phyloP scores from a whole-genome alignment of 441 rosid genomes.

The Mallotus repandus region DNA sequence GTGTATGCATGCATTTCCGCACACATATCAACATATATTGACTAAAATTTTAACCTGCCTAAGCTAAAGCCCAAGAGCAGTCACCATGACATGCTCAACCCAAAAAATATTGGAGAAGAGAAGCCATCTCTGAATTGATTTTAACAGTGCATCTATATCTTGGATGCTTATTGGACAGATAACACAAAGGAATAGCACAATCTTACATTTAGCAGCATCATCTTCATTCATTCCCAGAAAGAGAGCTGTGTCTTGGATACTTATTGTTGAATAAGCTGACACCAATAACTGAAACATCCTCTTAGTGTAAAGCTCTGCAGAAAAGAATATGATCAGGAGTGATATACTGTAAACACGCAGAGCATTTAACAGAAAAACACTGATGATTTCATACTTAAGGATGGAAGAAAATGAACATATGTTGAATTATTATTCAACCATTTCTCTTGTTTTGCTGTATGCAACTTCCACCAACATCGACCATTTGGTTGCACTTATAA shows the following conservation, averaged over 20 bases:
- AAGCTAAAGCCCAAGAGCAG: not conserved
- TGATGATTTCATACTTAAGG: not conserved
- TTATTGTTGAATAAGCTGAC: conserved; percentile 84
- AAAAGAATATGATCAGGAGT: conserved; percentile 16
- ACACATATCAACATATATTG: not conserved
- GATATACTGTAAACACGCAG: not conserved
- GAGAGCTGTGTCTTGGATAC: conserved; percentile 63
- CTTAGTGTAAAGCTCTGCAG: conserved; percentile 74
- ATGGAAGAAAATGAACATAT: too few species aligned
- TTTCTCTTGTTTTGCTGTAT: not conserved
- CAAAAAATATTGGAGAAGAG: not conserved
- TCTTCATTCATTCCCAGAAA: conserved; percentile 89
- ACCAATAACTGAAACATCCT: conserved; percentile 73
- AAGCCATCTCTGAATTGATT: not conserved
- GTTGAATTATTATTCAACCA: not conserved
- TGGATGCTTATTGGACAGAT: not conserved
- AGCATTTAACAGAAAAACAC: not conserved
- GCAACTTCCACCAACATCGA: conserved; percentile 4
- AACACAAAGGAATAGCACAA: conserved; percentile 14
- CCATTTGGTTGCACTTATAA: conserved; percentile 5
- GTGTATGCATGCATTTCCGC: not conserved
- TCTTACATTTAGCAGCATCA: conserved; percentile 73
- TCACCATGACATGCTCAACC: not conserved
- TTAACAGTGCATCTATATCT: not conserved
- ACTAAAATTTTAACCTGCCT: not conserved